phyloP scores from a whole-genome alignment of 176 grass and related monocot genomes.

The Luzula sylvatica region DNA sequence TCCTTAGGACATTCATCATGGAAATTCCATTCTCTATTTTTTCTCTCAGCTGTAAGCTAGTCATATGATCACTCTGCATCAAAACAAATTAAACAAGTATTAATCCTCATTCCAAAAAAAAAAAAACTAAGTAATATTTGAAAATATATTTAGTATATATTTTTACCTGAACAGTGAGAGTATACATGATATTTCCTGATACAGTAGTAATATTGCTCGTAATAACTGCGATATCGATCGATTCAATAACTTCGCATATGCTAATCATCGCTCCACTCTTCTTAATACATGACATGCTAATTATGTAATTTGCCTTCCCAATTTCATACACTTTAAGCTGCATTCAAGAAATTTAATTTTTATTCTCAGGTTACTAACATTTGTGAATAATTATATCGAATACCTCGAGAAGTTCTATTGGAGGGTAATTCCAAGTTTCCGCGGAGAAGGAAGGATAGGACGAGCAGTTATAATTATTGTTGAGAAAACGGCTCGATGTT shows the following conservation, averaged over 20 bases:
- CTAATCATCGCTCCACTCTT: slow-evolving; percentile 35
- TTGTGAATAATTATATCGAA: too few species aligned
- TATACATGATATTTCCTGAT: slow-evolving; percentile 31
- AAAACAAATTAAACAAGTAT: not conserved
- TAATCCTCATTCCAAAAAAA: too few species aligned
- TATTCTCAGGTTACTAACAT: too few species aligned
- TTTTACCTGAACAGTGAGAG: slow-evolving; percentile 44
- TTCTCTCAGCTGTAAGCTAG: slow-evolving; percentile 33
- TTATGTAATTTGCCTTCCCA: slow-evolving; percentile 21
- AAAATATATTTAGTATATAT: too few species aligned
- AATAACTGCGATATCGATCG: slow-evolving; percentile 36
- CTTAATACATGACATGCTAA: slow-evolving; percentile 40
- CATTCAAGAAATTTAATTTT: too few species aligned
- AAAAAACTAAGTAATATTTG: too few species aligned
- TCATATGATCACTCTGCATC: slow-evolving; percentile 35
- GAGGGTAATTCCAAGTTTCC: slow-evolving; percentile 3
- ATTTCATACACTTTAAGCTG: slow-evolving; percentile 38
- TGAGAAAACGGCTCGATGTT: not conserved
- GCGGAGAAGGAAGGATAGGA: not conserved
- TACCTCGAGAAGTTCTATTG: slow-evolving; percentile 34
- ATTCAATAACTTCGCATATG: slow-evolving; percentile 34
- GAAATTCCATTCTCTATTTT: slow-evolving; percentile 31
- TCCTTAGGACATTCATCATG: slow-evolving; percentile 24
- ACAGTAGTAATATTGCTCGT: slow-evolving; percentile 35
- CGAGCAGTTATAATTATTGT: not conserved